Conservation (phyloP, 1,284 basidiomycete species). For the Jaminaea rosea region DNA sequence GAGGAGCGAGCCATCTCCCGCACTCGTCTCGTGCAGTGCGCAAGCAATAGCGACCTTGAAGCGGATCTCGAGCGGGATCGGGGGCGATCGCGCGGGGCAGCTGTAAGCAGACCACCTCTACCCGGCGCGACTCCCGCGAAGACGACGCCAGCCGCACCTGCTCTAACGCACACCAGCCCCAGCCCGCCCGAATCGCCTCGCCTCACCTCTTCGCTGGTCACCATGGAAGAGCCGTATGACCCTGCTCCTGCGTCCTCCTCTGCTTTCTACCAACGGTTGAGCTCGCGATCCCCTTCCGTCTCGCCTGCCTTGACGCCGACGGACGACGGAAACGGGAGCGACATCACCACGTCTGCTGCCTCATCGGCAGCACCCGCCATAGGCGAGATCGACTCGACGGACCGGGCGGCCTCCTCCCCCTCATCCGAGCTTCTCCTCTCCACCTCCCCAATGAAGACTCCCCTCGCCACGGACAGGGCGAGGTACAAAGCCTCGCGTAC, state of each 20-base stretch:
- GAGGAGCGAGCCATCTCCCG: slow-evolving; percentile 1
- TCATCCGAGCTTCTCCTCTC: too few species aligned
- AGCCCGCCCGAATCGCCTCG: too few species aligned
- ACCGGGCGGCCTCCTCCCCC: too few species aligned
- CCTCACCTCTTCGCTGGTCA: too few species aligned
- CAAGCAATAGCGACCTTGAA: slow-evolving; percentile 1
- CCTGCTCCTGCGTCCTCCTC: neutral
- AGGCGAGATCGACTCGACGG: too few species aligned
- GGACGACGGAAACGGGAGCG: neutral
- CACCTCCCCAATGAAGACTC: too few species aligned
- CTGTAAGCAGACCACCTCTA: neutral
- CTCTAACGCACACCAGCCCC: slow-evolving; percentile 5
- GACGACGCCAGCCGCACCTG: neutral
- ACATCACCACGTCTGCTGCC: neutral
- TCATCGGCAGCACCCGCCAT: neutral
- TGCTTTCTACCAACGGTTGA: neutral
- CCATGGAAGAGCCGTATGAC: too few species aligned
- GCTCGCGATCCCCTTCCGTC: neutral
- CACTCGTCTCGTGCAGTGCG: neutral
- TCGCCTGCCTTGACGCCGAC: neutral
- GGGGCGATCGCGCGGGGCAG: slow-evolving; percentile 1
- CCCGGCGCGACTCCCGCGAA: neutral
- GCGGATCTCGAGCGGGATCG: neutral
- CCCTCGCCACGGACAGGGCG: too few species aligned
- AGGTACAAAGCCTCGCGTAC: too few species aligned